Base-by-base conservation (phyloP, 2,329 filamentous ascomycete genomes). In the Pleomassaria siparia region DNA sequence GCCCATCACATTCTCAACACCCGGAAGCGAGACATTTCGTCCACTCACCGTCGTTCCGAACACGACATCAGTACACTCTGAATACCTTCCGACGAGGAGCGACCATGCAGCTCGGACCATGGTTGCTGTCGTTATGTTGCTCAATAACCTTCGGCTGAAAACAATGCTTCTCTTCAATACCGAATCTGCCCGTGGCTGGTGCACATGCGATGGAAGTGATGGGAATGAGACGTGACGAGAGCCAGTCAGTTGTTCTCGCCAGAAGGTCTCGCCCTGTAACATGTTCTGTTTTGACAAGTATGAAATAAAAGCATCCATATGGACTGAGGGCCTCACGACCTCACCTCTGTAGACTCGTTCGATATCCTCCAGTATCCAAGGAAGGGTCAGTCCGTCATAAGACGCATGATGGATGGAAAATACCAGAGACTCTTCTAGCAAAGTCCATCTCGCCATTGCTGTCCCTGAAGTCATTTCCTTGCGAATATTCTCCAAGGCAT, bases 31-130 rank as follows among this genome's bases (percentile, higher is more conserved):
- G 0, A 66, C 59, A 39, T 72, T 69, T 28, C 74, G 61, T 4
- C 74, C 64, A 2, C 39, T 42, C 2, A 53, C 36, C 43, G 73
- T 69, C 39, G 70, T 72, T 4, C 67, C 73, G 50, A 78, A 78
- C 29, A 64, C 70, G 2, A 68, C 60, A 22, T 72, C 60, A 0
- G 54, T 36, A 12, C 59, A 57, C 1, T 56, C 56, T 5, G 60
- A 63, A 40, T 67, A 67, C 5, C 49, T 16, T 1, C 46, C 42
- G 1, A 45, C 29, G 1, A 69, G 40, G 5, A 67, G 44, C 0
- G 67, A 62, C 67, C 66, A 71, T 1, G 68, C 63, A 6, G 56
- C 62, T 6, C 60, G 56, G 13, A 58, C 15, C 1, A 56, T 26
- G 1, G 56, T 59, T 5, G 58, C 49, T 2, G 36, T 13, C 26